phyloP scores from a whole-genome alignment of 2,329 filamentous ascomycete species.

The Ophiostoma pallidulum region DNA sequence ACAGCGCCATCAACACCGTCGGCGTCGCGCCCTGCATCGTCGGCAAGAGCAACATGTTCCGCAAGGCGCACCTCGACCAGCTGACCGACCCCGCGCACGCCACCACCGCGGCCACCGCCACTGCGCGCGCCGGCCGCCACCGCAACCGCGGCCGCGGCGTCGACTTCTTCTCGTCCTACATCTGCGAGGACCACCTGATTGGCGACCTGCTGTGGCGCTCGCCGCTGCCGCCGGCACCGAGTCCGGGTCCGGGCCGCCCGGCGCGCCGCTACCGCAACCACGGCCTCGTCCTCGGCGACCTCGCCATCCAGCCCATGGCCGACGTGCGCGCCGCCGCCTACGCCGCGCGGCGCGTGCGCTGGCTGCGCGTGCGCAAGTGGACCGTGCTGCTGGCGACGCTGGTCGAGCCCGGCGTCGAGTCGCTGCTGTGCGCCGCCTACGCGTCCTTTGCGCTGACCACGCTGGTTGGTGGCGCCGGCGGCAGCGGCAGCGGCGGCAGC shows the following conservation, averaged over 20 bases:
- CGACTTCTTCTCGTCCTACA: conserved; percentile 89
- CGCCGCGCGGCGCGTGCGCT: conserved; percentile 70
- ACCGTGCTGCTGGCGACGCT: conserved; percentile 83
- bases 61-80: conserved; percentile 75
- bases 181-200: conserved; percentile 95
- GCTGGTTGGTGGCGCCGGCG: too few species aligned
- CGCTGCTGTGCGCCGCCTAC: conserved; percentile 72
- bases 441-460: conserved; percentile 71
- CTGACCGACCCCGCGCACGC: conserved; percentile 47
- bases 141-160: conserved; percentile 59
- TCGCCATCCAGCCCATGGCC: conserved; percentile 82
- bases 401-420: conserved; percentile 87
- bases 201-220: conserved; percentile 82
- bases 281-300: conserved; percentile 71
- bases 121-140: conserved; percentile 29
- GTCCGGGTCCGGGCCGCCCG: too few species aligned
- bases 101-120: conserved; percentile 31
- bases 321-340: conserved; percentile 72
- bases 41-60: conserved; percentile 98
- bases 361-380: conserved; percentile 90
- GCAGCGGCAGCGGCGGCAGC: too few species aligned
- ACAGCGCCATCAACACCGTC: conserved; percentile 91
- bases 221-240: conserved; percentile 36
- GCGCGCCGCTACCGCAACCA: conserved; percentile 54
- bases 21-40: conserved; percentile 85